Percentiles rank a stretch among this genome's conserved stretches.
Conservation (phyloP, 352 stramenopile genomes). For the Pythium brachiatum region DNA sequence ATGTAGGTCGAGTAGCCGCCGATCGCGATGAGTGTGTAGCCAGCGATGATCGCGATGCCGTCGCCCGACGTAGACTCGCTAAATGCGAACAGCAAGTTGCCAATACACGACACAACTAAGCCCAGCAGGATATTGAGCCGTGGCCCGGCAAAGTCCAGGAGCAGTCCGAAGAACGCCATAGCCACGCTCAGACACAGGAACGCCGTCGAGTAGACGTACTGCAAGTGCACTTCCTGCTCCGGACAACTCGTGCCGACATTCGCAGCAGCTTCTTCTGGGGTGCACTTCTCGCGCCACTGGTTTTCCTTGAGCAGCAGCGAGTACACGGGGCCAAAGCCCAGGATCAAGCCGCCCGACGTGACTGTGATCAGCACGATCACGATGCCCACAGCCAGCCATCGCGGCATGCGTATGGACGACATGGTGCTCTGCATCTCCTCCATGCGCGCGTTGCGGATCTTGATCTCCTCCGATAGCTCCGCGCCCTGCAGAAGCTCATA, state of each 20-base stretch:
- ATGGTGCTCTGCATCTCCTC: constrained; percentile 7
- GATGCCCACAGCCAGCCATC: neutral
- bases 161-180: constrained; percentile 44
- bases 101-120: constrained; percentile 40
- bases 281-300: constrained; percentile 46
- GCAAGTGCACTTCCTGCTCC: constrained; percentile 40
- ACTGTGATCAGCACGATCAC: constrained; percentile 3
- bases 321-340: constrained; percentile 54
- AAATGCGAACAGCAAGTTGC: constrained; percentile 40
- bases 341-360: constrained; percentile 31
- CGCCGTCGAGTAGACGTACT: constrained; percentile 50
- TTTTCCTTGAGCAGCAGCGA: constrained; percentile 39
- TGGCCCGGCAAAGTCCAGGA: constrained; percentile 43
- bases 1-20: constrained; percentile 47
- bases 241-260: constrained; percentile 29
- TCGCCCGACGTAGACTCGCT: constrained; percentile 33
- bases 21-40: constrained; percentile 40
- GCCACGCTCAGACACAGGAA: constrained; percentile 48
- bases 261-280: constrained; percentile 4
- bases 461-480: constrained; percentile 5
- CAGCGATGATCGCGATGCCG: constrained; percentile 39
- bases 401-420: neutral
- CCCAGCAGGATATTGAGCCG: constrained; percentile 35
- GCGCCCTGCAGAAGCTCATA: neutral
- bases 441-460: constrained; percentile 7